Evolutionary conservation across 2,329 filamentous ascomycete genomes (phyloP), one percentile per base, ranked within the genome.

Genomic region (Capronia epimyces): DNA sequence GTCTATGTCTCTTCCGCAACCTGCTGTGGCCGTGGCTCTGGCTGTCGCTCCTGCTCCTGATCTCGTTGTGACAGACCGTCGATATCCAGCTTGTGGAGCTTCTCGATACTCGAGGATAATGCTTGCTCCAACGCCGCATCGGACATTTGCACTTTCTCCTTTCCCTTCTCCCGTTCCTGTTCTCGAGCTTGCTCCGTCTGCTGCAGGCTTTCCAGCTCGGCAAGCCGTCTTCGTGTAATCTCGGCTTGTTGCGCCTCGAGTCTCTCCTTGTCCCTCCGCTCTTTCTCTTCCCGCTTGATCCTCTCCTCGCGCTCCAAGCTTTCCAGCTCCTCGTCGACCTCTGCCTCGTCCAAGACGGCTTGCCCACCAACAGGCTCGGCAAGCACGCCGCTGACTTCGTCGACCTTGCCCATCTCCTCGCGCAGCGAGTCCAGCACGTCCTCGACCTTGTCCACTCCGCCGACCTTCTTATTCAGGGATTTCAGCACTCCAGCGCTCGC

Each of bases 241-340:
- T 64, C 55, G 21, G 41, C 41, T 27, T 61, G 60, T 12, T 54
- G 54, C 49, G 59, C 59, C 36, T 60, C 53, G 32, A 44, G 50
- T 46, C 62, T 62, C 67, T 43, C 71, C 68, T 55, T 62, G 69
- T 71, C 69, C 46, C 69, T 65, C 49, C 77, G 77, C 34, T 75
- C 72, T 53, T 76, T 68, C 58, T 74, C 68, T 56, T 75, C 71
- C 52, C 76, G 69, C 53, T 62, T 65, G 50, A 80, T 75, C 63
- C 79, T 77, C 63, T 73, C 72, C 58, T 80, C 75, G 27, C 66
- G 72, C 69, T 90, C 83, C 71, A 98, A 72, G 2, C 77, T 83
- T 59, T 86, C 85, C 41, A 97, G 76, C 71, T 96, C 91, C 53
- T 91, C 86, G 60, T 96, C 89, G 49, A 97, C 81, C 66, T 94